phyloP scores from a whole-genome alignment of 805 yeast genomes.

The Wickerhamiella siamensis region DNA sequence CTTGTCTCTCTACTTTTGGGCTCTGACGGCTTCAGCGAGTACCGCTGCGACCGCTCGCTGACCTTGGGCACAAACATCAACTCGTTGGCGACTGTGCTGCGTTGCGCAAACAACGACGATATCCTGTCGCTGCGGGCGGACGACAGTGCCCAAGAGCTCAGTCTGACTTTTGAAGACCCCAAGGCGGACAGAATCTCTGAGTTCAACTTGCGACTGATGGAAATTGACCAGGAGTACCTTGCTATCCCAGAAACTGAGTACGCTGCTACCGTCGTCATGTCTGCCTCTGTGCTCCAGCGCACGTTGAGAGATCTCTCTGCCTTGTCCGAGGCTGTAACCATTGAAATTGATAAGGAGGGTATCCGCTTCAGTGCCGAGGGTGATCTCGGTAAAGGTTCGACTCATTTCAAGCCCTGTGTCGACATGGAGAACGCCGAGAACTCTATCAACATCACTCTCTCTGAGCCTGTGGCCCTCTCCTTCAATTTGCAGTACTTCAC shows the following conservation, averaged over 20 bases:
- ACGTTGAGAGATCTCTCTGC: conserved; percentile 77
- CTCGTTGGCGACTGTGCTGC: conserved; percentile 75
- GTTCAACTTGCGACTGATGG: conserved; percentile 84
- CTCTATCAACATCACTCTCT: conserved; percentile 59
- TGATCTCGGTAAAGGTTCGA: conserved; percentile 77
- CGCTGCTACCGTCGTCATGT: conserved; percentile 75
- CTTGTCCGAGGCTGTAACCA: conserved; percentile 73
- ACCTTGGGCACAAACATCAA: conserved; percentile 85
- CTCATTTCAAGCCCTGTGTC: conserved; percentile 69
- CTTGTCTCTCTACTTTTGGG: conserved; percentile 80
- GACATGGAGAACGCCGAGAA: conserved; percentile 67
- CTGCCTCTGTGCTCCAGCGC: conserved; percentile 76
- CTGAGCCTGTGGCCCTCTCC: conserved; percentile 73
- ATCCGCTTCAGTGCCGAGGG: conserved; percentile 85
- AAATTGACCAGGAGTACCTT: conserved; percentile 87
- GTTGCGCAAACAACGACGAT: conserved; percentile 84
- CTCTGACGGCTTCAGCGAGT: conserved; percentile 74
- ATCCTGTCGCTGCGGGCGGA: conserved; percentile 80
- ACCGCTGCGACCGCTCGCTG: conserved; percentile 88
- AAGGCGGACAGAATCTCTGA: conserved; percentile 85
- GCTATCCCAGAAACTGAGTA: conserved; percentile 89
- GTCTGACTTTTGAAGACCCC: conserved; percentile 79
- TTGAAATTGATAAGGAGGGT: conserved; percentile 80
- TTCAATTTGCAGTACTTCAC: conserved; percentile 84
- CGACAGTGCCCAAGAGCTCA: conserved; percentile 66